Percentiles rank a stretch among this genome's conserved stretches.
Conservation (phyloP, 2,329 filamentous ascomycete species). For the Cladosporium sp. region DNA sequence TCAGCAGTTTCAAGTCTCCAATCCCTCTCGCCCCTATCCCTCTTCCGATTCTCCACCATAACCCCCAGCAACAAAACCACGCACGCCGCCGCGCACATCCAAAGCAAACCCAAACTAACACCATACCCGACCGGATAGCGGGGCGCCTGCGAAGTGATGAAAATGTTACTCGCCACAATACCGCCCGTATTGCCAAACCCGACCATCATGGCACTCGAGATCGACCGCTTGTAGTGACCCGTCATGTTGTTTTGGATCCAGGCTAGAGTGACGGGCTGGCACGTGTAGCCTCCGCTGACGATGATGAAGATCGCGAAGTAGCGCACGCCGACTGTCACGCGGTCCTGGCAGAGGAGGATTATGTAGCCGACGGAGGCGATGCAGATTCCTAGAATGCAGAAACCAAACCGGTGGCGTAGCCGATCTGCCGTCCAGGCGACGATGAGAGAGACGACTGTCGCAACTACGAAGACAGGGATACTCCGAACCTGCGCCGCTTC, state of each 20-base stretch:
- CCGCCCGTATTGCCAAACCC: constrained; percentile 48
- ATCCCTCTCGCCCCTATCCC: constrained; percentile 45
- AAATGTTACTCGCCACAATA: constrained; percentile 50
- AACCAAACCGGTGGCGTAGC: constrained; percentile 49
- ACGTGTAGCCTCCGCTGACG: constrained; percentile 50
- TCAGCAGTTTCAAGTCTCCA: constrained; percentile 38
- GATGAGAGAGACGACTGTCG: constrained; percentile 35
- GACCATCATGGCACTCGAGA: constrained; percentile 51
- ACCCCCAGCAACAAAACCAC: constrained; percentile 38
- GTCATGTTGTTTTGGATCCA: constrained; percentile 56
- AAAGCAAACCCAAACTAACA: constrained; percentile 43
- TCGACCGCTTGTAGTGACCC: constrained; percentile 54
- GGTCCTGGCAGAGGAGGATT: constrained; percentile 48
- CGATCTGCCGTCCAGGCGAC: constrained; percentile 48
- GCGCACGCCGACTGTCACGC: constrained; percentile 44
- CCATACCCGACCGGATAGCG: constrained; percentile 48
- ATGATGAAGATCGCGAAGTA: constrained; percentile 55
- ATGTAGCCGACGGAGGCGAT: constrained; percentile 53
- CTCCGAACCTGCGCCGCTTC: constrained; percentile 35
- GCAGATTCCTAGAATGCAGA: constrained; percentile 48
- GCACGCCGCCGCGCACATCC: constrained; percentile 41
- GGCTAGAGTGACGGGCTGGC: constrained; percentile 50
- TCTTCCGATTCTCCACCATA: constrained; percentile 42
- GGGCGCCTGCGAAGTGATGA: constrained; percentile 44
- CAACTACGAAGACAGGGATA: constrained; percentile 34